Base-by-base conservation (phyloP, 2,329 filamentous ascomycete species). In the Talaromyces verruculosus region DNA sequence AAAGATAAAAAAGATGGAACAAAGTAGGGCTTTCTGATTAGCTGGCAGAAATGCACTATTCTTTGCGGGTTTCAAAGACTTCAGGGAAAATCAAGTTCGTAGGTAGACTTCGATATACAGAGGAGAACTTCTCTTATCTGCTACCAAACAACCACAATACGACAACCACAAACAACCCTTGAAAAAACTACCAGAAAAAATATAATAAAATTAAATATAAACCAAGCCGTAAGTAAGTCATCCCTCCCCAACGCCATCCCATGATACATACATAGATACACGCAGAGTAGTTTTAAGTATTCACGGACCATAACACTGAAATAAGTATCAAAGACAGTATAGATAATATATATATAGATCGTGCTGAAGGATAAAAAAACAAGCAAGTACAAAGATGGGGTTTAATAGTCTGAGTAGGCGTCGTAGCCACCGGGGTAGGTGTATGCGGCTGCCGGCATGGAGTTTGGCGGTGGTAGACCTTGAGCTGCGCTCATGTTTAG, bases 341-440 rank as follows among this genome's bases (percentile, higher is more conserved):
- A 53, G 28, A 35, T 35, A 35, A 33, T 30, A 35, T 55, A 55
- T 55, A 57, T 22, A 22, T 22, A 39, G 2, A 57, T 57, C 30
- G 53, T 39, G 5, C 6, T 66, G 45, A 45, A 33, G 22, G 11
- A 33, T 41, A 25, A 62, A 19, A 11, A 41, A 51, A 33, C 1
- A 39, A 25, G 37, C 63, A 64, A 63, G 17, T 45, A 57, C 60
- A 47, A 61, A 22, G 39, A 51, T 19, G 62, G 15, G 33, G 17
- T 64, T 69, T 71, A 79, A 68, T 79, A 79, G 61, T 80, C 77
- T 2, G 74, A 75, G 67, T 78, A 79, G 1, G 72, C 69, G 35
- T 78, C 78, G 57, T 79, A 76, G 5, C 70, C 67, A 39, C 71
- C 69, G 25, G 68, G 70, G 59, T 73, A 74, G 17, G 73, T 66